Evolutionary conservation across 1,139 yeast species (phyloP).

Genomic region (Candida sp.): DNA sequence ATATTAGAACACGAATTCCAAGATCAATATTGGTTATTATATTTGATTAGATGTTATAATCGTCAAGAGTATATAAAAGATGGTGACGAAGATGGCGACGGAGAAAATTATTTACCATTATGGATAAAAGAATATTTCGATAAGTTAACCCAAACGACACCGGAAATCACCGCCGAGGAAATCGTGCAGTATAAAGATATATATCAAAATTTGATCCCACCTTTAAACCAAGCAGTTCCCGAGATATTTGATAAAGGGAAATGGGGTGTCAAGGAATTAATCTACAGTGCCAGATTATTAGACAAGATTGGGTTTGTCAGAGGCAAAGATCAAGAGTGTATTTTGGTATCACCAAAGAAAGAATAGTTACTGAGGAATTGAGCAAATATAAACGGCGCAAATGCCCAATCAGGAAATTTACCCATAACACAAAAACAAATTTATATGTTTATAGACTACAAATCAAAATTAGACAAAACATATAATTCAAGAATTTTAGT

Average conservation of each 20-base stretch:
- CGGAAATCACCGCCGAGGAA: conserved; percentile 45
- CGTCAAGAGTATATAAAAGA: conserved; percentile 28
- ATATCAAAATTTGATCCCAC: conserved; percentile 56
- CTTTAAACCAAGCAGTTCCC: conserved; percentile 51
- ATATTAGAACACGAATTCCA: conserved; percentile 44
- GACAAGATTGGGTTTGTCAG: conserved; percentile 59
- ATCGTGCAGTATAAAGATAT: conserved; percentile 52
- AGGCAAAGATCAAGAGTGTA: conserved; percentile 58
- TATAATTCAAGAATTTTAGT: too few relatives aligned
- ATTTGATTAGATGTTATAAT: conserved; percentile 60
- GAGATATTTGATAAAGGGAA: conserved; percentile 58
- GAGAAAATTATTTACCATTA: conserved; percentile 41
- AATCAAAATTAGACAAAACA: too few relatives aligned
- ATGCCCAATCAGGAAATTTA: too few relatives aligned
- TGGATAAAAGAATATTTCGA: conserved; percentile 49
- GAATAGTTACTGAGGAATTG: too few relatives aligned
- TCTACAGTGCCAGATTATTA: conserved; percentile 56
- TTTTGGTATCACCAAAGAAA: conserved; percentile 48
- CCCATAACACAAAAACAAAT: too few relatives aligned
- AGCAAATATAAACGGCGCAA: too few relatives aligned
- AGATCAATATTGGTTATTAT: conserved; percentile 60
- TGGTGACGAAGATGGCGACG: conserved; percentile 14
- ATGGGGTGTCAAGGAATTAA: conserved; percentile 61
- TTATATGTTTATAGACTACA: too few relatives aligned
- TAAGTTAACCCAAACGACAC: conserved; percentile 28